These are phyloP conservation scores for Termitomyces titanicus DNA, from an alignment of 768 basidiomycete genomes.

Conservation along the genomic window DNA sequence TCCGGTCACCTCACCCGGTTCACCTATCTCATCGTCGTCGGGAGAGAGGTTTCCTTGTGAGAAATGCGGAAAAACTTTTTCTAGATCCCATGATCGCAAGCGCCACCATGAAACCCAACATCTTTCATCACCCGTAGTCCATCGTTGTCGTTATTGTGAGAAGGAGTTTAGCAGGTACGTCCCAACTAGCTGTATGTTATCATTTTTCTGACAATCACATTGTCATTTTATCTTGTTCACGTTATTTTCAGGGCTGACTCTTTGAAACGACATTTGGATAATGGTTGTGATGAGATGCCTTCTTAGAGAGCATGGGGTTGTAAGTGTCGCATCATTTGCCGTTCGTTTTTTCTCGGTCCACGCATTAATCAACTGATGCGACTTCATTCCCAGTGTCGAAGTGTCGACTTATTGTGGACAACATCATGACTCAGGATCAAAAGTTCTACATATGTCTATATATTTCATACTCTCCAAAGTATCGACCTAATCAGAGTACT, in stretches of 20 bases:
- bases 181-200: background rate
- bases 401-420: too few relatives aligned
- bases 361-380: slow-evolving; percentile 2
- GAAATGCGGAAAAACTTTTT: slow-evolving; percentile 76
- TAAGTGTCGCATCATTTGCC: background rate
- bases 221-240: background rate
- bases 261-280: slow-evolving; percentile 78
- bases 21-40: slow-evolving; percentile 37
- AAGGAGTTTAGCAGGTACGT: slow-evolving; percentile 73
- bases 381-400: slow-evolving; percentile 11
- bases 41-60: slow-evolving; percentile 71
- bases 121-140: slow-evolving; percentile 55
- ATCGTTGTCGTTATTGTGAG: slow-evolving; percentile 68
- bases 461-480: slow-evolving; percentile 2
- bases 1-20: slow-evolving; percentile 35
- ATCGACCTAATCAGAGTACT: slow-evolving; percentile 9
- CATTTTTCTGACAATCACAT: slow-evolving; percentile 7
- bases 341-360: background rate
- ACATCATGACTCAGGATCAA: slow-evolving; percentile 13
- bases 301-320: slow-evolving; percentile 5
- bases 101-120: slow-evolving; percentile 80
- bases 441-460: slow-evolving; percentile 15
- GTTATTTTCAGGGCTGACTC: slow-evolving; percentile 34
- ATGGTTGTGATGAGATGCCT: slow-evolving; percentile 42
- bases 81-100: slow-evolving; percentile 77